Base-by-base conservation (phyloP, 2,329 filamentous ascomycete species). In the Aspergillus phoenicis region DNA sequence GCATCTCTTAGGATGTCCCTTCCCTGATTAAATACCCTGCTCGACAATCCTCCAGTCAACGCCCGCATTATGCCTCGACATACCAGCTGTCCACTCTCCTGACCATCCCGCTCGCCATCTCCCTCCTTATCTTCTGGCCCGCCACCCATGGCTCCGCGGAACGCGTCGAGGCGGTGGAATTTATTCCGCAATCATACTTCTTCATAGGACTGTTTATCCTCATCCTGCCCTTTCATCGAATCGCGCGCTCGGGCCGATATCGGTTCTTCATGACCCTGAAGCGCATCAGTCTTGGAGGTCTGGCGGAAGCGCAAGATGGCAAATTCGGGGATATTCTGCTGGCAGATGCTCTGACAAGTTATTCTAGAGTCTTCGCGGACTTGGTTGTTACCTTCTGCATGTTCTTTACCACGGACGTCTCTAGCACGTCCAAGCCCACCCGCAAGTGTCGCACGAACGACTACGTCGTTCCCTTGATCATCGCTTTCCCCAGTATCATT, bases 291-390 rank as follows among this genome's bases (percentile, higher is more conserved):
- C 80, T 97, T 47, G 95, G 95, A 24, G 93, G 94, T 0, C 84
- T 99, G 24, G 94, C 95, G 13, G 89, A 94, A 76, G 82, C 91
- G 0, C 86, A 91, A 68, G 91, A 97, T 76, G 93, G 94, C 58
- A 97, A 96, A 73, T 98, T 98, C 71, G 94, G 92, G 59, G 95
- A 99, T 73, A 90, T 98, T 56, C 80, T 99, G 61, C 86, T 99
- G 17, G 93, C 95, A 36, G 95, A 99, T 83, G 94, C 93, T 58
- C 80, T 98, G 68, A 99, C 95, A 45, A 96, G 91, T 71, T 99
- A 98, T 75, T 89, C 94, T 63, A 97, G 96, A 76, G 90, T 97
- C 30, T 83, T 96, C 28, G 94, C 89, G 24, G 95, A 99, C 75
- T 80, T 97, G 11, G 97, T 93, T 74, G 90, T 98, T 58, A 88